Evolutionary conservation across 768 basidiomycete genomes (phyloP).

Genomic region (Auricularia sp.): DNA sequence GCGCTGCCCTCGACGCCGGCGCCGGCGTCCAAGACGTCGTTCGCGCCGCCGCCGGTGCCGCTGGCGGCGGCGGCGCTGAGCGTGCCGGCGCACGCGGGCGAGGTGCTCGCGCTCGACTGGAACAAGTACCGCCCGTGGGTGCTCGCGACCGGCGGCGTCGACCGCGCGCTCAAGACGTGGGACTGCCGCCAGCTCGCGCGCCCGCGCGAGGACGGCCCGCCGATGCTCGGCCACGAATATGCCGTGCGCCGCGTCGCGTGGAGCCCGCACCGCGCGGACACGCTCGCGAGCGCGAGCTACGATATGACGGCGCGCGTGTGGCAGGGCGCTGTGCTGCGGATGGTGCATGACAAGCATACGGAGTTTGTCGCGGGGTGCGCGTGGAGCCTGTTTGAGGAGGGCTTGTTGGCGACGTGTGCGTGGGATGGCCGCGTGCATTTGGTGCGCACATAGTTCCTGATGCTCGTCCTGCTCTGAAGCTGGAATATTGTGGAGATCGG

Average conservation of each 20-base stretch:
- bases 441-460: no score
- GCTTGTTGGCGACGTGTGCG: conserved; percentile 76
- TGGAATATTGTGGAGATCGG: no score
- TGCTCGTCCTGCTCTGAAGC: no score
- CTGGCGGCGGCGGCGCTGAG: conserved; percentile 64
- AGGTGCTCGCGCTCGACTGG: conserved; percentile 80
- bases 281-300: conserved; percentile 53
- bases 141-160: conserved; percentile 71
- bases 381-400: conserved; percentile 90
- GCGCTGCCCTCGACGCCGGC: conserved; percentile 8
- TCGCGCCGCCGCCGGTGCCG: conserved; percentile 22
- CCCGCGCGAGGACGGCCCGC: conserved; percentile 48
- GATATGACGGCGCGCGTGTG: conserved; percentile 95
- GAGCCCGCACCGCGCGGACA: conserved; percentile 34
- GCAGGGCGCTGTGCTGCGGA: conserved; percentile 1
- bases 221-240: conserved; percentile 78
- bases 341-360: conserved; percentile 77
- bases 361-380: conserved; percentile 89
- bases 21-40: conserved; percentile 9
- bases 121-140: conserved; percentile 81
- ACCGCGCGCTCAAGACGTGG: conserved; percentile 68
- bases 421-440: conserved; percentile 48
- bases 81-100: conserved; percentile 65
- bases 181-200: conserved; percentile 77
- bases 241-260: conserved; percentile 84